Base-by-base conservation (phyloP, 164 flowering plant genomes). In the Aristolochia fimbriata region DNA sequence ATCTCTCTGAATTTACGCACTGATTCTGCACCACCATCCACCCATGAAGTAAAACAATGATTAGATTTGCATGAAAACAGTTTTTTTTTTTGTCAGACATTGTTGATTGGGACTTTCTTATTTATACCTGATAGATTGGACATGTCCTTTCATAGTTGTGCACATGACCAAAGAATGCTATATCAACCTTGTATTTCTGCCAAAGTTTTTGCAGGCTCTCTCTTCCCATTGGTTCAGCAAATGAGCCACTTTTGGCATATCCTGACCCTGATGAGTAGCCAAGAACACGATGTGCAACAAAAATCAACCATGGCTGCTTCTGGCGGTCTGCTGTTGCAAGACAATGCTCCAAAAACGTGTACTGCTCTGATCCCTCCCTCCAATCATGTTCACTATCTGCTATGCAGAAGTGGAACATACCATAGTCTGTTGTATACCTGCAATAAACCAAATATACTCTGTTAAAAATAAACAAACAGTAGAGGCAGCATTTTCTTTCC, bases 291-390 rank as follows among this genome's bases (percentile, higher is more conserved):
- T 91, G 98, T 1, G 95, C 98, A 53, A 82, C 74, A 63, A 91
- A 91, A 59, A 91, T 83, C 49, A 91, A 68, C 98, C 98, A 88
- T 55, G 98, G 98, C 55, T 91, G 98, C 68, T 86, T 88, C 60
- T 77, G 83, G 25, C 98, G 75, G 57, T 91, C 92, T 33, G 71
- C 92, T 17, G 98, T 72, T 48, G 96, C 81, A 21, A 91, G 64
- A 60, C 97, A 91, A 52, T 84, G 78, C 69, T 91, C 96, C 57
- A 91, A 84, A 70, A 91, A 87, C 59, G 76, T 74, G 60, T 85
- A 88, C 61, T 91, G 97, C 57, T 88, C 91, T 1, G 87, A 65
- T 62, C 96, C 97, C 51, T 82, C 90, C 73, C 97, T 80, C 97
- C 97, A 91, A 58, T 91, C 97, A 53, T 82, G 86, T 65, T 91